Evolutionary conservation across 2,329 filamentous ascomycete genomes (phyloP).

Genomic region (Penicillium sp.): DNA sequence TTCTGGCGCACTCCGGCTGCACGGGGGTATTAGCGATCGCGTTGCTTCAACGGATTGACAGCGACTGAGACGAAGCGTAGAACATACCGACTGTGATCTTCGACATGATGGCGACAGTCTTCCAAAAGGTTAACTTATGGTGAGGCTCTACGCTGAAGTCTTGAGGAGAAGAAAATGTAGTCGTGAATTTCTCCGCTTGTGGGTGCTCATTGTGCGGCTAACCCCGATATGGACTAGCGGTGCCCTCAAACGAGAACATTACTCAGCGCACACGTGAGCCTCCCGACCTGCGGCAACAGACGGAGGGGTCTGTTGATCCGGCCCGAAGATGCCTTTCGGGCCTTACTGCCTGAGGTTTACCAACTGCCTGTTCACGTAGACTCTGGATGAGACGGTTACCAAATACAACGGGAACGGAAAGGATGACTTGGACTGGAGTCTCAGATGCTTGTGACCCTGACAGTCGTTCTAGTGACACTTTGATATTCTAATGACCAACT

Average conservation of each 20-base stretch:
- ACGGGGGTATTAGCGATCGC: constrained; percentile 10
- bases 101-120: constrained; percentile 65
- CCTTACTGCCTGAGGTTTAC: not conserved
- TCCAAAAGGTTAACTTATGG: constrained; percentile 78
- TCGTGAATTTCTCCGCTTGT: constrained; percentile 37
- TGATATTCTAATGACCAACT: not conserved
- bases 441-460: no score
- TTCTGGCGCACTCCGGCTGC: constrained; percentile 89
- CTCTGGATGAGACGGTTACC: no score
- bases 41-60: not conserved
- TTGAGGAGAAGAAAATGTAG: constrained; percentile 24
- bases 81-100: constrained; percentile 54
- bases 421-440: no score
- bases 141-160: constrained; percentile 54
- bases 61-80: not conserved
- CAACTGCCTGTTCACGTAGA: no score
- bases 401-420: no score
- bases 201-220: constrained; percentile 27
- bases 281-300: no score
- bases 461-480: no score
- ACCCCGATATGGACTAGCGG: constrained; percentile 23
- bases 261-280: constrained; percentile 5
- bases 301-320: no score
- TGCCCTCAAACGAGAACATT: constrained; percentile 15
- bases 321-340: not conserved